A percentile compares a stretch with the other conserved stretches of the same genome.
Evolutionary conservation across 805 yeast species (phyloP).

Genomic region (Candida sphagnicola): DNA sequence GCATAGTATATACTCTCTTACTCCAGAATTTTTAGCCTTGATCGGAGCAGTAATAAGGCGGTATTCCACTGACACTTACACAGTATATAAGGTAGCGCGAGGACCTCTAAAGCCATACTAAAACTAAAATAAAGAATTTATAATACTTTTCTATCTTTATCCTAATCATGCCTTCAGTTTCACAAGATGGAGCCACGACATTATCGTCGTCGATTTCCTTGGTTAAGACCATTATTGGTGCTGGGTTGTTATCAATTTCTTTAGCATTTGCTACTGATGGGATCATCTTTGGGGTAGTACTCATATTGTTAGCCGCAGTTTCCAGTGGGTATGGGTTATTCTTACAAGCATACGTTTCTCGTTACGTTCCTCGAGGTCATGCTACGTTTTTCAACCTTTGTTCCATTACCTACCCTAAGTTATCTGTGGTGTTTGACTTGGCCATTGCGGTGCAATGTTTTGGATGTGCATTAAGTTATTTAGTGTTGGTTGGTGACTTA

Average conservation of each 20-base stretch:
- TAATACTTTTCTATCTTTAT: background rate
- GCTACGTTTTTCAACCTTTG: constrained; percentile 74
- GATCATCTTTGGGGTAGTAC: constrained; percentile 48
- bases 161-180: constrained; percentile 13
- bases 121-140: too few species aligned
- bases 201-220: constrained; percentile 62
- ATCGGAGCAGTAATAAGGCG: too few species aligned
- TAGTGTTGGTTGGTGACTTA: constrained; percentile 68
- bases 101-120: too few species aligned
- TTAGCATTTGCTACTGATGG: constrained; percentile 70
- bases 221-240: constrained; percentile 75
- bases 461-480: constrained; percentile 65
- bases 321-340: constrained; percentile 68
- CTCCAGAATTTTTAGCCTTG: too few species aligned
- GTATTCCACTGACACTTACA: too few species aligned
- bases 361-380: constrained; percentile 51
- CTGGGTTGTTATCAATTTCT: constrained; percentile 76
- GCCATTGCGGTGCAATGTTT: constrained; percentile 71
- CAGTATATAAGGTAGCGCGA: too few species aligned
- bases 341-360: constrained; percentile 57
- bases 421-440: constrained; percentile 58
- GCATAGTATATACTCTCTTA: too few species aligned
- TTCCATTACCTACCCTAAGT: constrained; percentile 55
- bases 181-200: constrained; percentile 40
- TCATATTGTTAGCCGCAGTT: constrained; percentile 58